These are phyloP conservation scores for Acer negundo DNA, from an alignment of 345 rosid genomes.

Conservation along the genomic window DNA sequence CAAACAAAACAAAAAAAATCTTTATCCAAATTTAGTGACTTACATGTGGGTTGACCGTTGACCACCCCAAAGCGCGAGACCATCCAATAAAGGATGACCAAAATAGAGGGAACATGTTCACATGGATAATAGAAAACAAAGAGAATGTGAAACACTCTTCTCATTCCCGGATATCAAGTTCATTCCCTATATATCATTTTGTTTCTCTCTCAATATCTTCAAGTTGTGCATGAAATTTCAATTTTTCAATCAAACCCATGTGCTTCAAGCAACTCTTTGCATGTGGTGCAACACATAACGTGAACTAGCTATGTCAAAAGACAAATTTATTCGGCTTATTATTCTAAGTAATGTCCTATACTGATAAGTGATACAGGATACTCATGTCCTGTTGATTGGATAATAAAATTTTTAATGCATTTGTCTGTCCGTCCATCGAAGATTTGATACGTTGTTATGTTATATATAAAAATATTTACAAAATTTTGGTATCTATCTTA, in stretches of 20 bases:
- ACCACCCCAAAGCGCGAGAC: no score
- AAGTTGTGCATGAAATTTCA: background rate
- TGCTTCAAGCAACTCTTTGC: background rate
- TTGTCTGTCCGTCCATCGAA: no score
- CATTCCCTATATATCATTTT: background rate
- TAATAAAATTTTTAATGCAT: background rate
- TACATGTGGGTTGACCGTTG: no score
- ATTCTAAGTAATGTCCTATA: background rate
- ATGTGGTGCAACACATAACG: background rate
- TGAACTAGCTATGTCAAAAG: background rate
- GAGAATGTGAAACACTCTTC: background rate
- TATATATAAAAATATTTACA: no score
- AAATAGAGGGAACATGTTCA: slow-evolving; percentile 3
- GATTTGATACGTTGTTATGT: no score
- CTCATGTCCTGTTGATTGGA: background rate
- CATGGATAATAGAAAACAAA: background rate
- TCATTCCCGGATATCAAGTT: background rate
- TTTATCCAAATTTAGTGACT: no score
- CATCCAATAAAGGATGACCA: no score
- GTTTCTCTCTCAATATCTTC: background rate
- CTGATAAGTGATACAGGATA: no score
- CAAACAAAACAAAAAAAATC: no score
- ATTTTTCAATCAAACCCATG: background rate
- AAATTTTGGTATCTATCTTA: no score
- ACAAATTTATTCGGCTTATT: background rate